These are phyloP conservation scores for Phytophthora pinifolia DNA, from an alignment of 352 stramenopile genomes.

Conservation along the genomic window DNA sequence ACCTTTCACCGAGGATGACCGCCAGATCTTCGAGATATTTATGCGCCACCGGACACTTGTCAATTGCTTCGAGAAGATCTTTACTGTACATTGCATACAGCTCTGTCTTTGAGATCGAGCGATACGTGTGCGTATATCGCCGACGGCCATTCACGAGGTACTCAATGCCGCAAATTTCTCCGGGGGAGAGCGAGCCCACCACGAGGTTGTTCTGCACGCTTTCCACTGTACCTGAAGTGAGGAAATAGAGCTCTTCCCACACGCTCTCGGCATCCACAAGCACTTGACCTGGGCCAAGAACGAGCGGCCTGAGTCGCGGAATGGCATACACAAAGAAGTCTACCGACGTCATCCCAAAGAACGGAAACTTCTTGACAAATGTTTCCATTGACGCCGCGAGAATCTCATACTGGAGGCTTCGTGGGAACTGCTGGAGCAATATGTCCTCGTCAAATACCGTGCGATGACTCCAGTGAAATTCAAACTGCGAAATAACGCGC, in stretches of 20 bases:
- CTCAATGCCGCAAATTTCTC: slow-evolving; percentile 80
- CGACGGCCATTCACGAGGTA: slow-evolving; percentile 56
- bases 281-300: slow-evolving; percentile 54
- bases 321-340: slow-evolving; percentile 78
- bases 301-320: slow-evolving; percentile 59
- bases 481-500: slow-evolving; percentile 76
- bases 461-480: slow-evolving; percentile 75
- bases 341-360: slow-evolving; percentile 73
- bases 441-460: slow-evolving; percentile 77
- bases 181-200: slow-evolving; percentile 52
- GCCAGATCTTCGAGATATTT: slow-evolving; percentile 71
- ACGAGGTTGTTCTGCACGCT: slow-evolving; percentile 60
- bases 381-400: slow-evolving; percentile 72
- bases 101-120: slow-evolving; percentile 63
- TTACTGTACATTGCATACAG: slow-evolving; percentile 67
- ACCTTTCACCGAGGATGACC: slow-evolving; percentile 55
- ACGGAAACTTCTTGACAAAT: slow-evolving; percentile 76
- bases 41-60: slow-evolving; percentile 61
- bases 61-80: slow-evolving; percentile 55
- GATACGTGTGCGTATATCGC: slow-evolving; percentile 69
- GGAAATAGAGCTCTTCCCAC: slow-evolving; percentile 82
- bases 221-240: slow-evolving; percentile 58
- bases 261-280: slow-evolving; percentile 79
- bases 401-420: slow-evolving; percentile 79
- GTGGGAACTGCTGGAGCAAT: slow-evolving; percentile 65